phyloP scores from a whole-genome alignment of 768 basidiomycete genomes.

The Boletus bicolor region DNA sequence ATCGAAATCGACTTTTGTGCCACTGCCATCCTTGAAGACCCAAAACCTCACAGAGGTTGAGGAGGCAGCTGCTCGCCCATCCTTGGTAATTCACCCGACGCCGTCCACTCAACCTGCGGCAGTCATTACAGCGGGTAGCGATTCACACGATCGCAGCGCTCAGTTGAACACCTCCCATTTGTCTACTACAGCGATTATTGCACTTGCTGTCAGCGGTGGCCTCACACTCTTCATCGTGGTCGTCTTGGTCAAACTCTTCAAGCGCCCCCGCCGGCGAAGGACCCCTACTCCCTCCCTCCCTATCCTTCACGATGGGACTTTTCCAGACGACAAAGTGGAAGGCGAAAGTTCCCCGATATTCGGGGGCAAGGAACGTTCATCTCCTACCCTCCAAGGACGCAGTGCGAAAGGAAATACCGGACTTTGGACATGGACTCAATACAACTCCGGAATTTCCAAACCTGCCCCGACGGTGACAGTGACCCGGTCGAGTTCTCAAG shows the following conservation, averaged over 20 bases:
- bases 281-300: conserved; percentile 74
- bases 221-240: conserved; percentile 47
- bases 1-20: conserved; percentile 26
- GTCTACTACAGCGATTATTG: conserved; percentile 47
- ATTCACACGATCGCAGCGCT: conserved; percentile 3
- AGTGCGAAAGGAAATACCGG: conserved; percentile 41
- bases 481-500: conserved; percentile 24
- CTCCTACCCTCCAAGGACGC: conserved; percentile 27
- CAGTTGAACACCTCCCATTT: conserved; percentile 32
- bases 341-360: conserved; percentile 69
- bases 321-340: conserved; percentile 43
- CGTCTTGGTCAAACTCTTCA: conserved; percentile 46
- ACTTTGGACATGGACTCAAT: conserved; percentile 57
- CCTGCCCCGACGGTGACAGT: conserved; percentile 23
- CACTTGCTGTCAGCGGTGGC: conserved; percentile 51
- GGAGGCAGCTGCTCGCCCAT: conserved; percentile 15
- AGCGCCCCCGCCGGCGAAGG: conserved; percentile 48
- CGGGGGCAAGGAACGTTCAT: conserved; percentile 68
- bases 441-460: conserved; percentile 38
- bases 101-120: conserved; percentile 3
- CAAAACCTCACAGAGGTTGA: conserved; percentile 24
- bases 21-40: conserved; percentile 28
- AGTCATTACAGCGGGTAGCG: not conserved
- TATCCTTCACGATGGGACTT: conserved; percentile 56
- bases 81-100: conserved; percentile 2